Evolutionary conservation across 768 basidiomycete genomes (phyloP).

Genomic region (Exsudoporus frostii): DNA sequence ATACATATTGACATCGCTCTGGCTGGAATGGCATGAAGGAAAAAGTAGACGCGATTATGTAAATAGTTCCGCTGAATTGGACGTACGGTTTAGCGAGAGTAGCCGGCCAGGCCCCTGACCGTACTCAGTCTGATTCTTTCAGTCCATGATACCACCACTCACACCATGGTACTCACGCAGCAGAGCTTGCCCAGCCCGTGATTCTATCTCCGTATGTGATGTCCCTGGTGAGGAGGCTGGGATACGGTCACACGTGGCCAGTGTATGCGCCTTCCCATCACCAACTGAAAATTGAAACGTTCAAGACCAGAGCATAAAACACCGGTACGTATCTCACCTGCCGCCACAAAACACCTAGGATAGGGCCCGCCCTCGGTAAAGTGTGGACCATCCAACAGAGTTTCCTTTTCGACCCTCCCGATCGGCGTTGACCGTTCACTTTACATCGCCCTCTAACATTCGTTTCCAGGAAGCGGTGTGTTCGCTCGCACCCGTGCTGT

Average conservation of each 20-base stretch:
- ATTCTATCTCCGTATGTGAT: not conserved
- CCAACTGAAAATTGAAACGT: not conserved
- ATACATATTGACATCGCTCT: slow-evolving; percentile 19
- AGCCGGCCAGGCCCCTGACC: not conserved
- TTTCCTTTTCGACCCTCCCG: not conserved
- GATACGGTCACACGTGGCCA: not conserved
- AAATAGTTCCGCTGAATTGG: not conserved
- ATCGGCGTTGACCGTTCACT: not conserved
- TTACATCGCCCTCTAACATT: not conserved
- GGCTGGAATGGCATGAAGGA: slow-evolving; percentile 12
- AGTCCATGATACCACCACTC: not conserved
- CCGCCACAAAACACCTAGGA: not conserved
- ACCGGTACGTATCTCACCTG: not conserved
- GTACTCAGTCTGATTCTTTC: too few relatives aligned
- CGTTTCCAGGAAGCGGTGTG: not conserved
- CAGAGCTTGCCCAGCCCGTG: too few relatives aligned
- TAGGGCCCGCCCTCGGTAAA: not conserved
- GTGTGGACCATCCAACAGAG: too few relatives aligned
- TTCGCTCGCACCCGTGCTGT: not conserved
- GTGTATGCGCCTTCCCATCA: not conserved
- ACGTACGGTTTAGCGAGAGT: not conserved
- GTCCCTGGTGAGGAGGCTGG: too few relatives aligned
- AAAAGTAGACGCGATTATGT: not conserved
- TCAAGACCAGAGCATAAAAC: not conserved
- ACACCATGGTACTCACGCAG: not conserved